Percentiles rank a stretch among this genome's conserved stretches.
Evolutionary conservation across 495 filamentous ascomycete species (phyloP).

Genomic region (Achaetomiella virescens): DNA sequence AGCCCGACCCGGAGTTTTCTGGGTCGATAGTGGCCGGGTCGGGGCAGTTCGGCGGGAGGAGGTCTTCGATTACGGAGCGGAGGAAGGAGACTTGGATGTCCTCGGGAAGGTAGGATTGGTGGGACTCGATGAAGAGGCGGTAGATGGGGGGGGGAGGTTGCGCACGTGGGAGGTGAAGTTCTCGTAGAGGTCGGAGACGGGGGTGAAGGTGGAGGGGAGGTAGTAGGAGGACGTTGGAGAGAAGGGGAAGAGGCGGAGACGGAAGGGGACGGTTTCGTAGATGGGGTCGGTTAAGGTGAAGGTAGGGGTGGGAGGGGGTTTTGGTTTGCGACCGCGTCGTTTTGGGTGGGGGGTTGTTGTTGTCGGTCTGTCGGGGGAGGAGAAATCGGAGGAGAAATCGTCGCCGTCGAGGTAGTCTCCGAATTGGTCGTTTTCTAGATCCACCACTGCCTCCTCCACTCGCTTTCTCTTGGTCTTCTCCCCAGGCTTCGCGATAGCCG

Average conservation of each 20-base stretch:
- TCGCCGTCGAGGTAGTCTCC: conserved; percentile 39
- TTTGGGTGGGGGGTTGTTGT: no score
- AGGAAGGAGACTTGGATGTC: conserved; percentile 54
- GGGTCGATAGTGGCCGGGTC: conserved; percentile 36
- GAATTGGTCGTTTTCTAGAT: conserved; percentile 42
- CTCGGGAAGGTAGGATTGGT: conserved; percentile 39
- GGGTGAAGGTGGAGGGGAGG: conserved; percentile 36
- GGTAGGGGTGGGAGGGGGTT: not conserved
- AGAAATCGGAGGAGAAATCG: conserved; percentile 13
- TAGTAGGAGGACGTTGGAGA: conserved; percentile 23
- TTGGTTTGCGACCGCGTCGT: not conserved
- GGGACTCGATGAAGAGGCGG: conserved; percentile 57
- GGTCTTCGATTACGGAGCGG: conserved; percentile 55
- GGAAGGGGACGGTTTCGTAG: conserved; percentile 53
- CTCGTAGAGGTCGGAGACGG: conserved; percentile 61
- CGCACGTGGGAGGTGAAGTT: conserved; percentile 59
- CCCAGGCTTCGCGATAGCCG: conserved; percentile 20
- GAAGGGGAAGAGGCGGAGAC: conserved; percentile 54
- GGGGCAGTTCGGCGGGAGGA: conserved; percentile 53
- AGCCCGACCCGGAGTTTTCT: conserved; percentile 22
- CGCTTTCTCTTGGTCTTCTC: conserved; percentile 49
- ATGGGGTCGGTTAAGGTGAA: conserved; percentile 36
- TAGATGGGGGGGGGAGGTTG: conserved; percentile 65
- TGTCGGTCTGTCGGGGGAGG: no score
- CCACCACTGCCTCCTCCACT: conserved; percentile 30